These are phyloP conservation scores for Cordyceps militaris DNA, from an alignment of 2,329 filamentous ascomycete species.

Conservation along the genomic window DNA sequence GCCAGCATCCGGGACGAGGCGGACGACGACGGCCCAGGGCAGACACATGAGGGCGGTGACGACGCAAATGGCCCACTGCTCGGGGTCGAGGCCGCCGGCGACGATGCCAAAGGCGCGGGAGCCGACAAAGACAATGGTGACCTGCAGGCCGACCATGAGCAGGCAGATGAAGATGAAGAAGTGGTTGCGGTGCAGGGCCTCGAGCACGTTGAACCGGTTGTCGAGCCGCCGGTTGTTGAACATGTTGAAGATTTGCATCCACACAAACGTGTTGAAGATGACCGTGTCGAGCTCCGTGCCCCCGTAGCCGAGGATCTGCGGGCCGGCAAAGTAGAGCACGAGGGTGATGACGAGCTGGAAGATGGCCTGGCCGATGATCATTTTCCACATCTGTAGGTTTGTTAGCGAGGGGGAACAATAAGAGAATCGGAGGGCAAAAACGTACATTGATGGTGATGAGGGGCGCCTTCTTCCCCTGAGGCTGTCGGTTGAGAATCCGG, in stretches of 20 bases:
- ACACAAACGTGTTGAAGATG: constrained; percentile 65
- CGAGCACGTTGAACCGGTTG: constrained; percentile 83
- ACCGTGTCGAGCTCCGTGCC: constrained; percentile 48
- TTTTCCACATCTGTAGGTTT: constrained; percentile 50
- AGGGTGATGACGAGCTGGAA: constrained; percentile 54
- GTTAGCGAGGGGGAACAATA: background rate
- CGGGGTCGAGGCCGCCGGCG: constrained; percentile 45
- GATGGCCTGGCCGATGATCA: constrained; percentile 55
- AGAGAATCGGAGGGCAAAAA: background rate
- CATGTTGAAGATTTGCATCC: constrained; percentile 73
- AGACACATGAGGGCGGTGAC: constrained; percentile 69
- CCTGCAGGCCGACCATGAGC: constrained; percentile 76
- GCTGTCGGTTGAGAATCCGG: constrained; percentile 47
- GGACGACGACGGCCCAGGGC: constrained; percentile 66
- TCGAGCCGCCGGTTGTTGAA: constrained; percentile 80
- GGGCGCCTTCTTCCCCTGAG: constrained; percentile 57
- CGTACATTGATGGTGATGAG: constrained; percentile 56
- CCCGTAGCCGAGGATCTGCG: constrained; percentile 45
- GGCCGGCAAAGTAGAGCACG: constrained; percentile 54
- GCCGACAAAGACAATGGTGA: constrained; percentile 79
- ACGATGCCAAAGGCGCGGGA: constrained; percentile 65
- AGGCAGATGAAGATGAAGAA: constrained; percentile 77
- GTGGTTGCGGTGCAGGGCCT: constrained; percentile 68
- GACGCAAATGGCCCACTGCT: constrained; percentile 79
- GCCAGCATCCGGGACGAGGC: constrained; percentile 61